phyloP scores from a whole-genome alignment of 352 stramenopile genomes.

The Globisporangium heterothallicum region DNA sequence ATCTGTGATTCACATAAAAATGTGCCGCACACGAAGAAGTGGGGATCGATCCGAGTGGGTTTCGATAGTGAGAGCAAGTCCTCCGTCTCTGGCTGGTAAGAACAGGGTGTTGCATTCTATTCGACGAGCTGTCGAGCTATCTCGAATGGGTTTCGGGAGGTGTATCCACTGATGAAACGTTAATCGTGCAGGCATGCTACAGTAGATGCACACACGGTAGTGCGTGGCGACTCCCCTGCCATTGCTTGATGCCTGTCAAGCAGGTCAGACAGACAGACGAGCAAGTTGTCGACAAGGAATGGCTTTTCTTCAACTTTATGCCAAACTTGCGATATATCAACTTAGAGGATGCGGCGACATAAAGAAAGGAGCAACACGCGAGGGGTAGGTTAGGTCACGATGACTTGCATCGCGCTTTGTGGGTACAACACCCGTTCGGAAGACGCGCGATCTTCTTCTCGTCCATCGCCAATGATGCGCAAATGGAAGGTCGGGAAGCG shows the following conservation, averaged over 20 bases:
- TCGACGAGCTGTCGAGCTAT: no score
- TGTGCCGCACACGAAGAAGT: not conserved
- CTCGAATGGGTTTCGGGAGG: no score
- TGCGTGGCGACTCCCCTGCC: no score
- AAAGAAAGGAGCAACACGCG: not conserved
- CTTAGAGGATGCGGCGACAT: not conserved
- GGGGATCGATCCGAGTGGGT: not conserved
- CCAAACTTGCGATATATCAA: no score
- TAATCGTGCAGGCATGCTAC: no score
- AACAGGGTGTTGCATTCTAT: no score
- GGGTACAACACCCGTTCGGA: constrained; percentile 32
- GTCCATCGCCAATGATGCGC: constrained; percentile 14
- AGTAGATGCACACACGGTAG: no score
- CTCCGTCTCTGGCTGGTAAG: not conserved
- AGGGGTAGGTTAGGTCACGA: constrained; percentile 15
- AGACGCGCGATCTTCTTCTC: constrained; percentile 7
- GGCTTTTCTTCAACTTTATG: no score
- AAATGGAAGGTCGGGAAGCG: constrained; percentile 53
- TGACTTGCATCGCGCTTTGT: constrained; percentile 29
- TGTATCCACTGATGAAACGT: no score
- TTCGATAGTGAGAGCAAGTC: not conserved
- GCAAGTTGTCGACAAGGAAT: no score
- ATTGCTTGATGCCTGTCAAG: no score
- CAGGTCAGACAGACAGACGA: no score
- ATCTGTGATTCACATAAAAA: not conserved